Percentiles rank a stretch among this genome's conserved stretches.
Conservation (phyloP, 352 stramenopile species). For the Phytophthora vignae region DNA sequence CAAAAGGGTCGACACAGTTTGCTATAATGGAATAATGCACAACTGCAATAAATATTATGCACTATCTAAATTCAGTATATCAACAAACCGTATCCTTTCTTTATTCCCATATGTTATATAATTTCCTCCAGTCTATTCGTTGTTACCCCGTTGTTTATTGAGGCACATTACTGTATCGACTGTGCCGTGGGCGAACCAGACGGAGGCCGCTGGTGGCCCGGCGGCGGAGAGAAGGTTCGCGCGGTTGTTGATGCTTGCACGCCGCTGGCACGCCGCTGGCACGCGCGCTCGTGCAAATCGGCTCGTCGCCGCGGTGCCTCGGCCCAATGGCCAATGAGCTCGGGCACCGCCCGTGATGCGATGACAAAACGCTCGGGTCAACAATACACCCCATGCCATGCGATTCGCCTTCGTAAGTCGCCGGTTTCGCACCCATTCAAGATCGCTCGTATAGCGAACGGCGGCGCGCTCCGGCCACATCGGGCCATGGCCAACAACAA, state of each 20-base stretch:
- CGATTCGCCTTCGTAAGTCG: constrained; percentile 2
- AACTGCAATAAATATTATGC: too few relatives aligned
- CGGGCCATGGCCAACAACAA: neutral
- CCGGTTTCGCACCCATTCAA: constrained; percentile 32
- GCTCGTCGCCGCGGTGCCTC: constrained; percentile 26
- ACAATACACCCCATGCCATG: constrained; percentile 21
- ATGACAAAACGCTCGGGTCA: constrained; percentile 32
- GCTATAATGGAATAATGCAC: too few relatives aligned
- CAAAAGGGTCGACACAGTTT: too few relatives aligned
- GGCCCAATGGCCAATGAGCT: constrained; percentile 39
- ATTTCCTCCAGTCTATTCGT: too few relatives aligned
- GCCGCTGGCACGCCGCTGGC: constrained; percentile 23
- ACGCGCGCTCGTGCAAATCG: constrained; percentile 26
- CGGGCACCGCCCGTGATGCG: neutral
- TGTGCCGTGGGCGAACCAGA: neutral
- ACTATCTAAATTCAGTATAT: too few relatives aligned
- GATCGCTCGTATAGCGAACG: constrained; percentile 15
- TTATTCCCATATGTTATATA: too few relatives aligned
- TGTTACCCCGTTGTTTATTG: too few relatives aligned
- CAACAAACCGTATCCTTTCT: too few relatives aligned
- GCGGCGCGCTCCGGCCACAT: too few relatives aligned
- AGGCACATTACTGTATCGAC: too few relatives aligned
- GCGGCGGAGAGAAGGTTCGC: constrained; percentile 21
- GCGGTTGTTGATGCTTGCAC: too few relatives aligned
- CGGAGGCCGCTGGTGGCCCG: neutral